Evolutionary conservation across 1,284 basidiomycete species (phyloP), one percentile per base, ranked within the genome.

Genomic region (Pascua guehoae): DNA sequence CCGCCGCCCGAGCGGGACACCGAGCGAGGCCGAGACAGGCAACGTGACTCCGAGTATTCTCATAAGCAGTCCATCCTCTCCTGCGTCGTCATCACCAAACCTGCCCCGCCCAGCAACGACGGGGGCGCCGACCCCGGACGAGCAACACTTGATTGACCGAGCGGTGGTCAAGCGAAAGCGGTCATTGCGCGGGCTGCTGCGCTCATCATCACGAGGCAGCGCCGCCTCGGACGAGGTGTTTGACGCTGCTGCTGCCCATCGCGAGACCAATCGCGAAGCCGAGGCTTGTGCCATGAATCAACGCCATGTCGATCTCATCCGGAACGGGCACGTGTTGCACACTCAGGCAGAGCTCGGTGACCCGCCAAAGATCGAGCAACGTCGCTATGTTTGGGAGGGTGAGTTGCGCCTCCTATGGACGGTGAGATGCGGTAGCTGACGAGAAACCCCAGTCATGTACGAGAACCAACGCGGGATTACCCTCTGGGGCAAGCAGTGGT

Each of bases 361-460:
- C 10, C 15, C 39, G 12, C 15, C 47, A 12, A 32, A 42, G 11
- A 47, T 41, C 1, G 41, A 44, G 24, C 52, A 50, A 15, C 41
- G 46, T 1, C 42, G 32, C 7, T 90, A 91, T 47, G 72, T 74
- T 64, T 93, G 90, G 90, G 83, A 82, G 65, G 75, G 88, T 89
- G 69, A 67, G 86, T 80, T 7, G 7, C 24, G 24, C 24, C 24
- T 32, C 24, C 24, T 7, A 7, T 32, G 7, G 8, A 18, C 15
- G 24, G 24, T 32, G 24, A 39, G n/a, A 47, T 12, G 17, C 44
- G 12, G 37, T 17, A 14, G n/a, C n/a, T 32, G 24, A 32, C 24
- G 24, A 32, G 7, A 32, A 32, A 54, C 52, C 14, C 15, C 57
- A 78, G 76, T 76, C 15, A 62, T 77, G 45, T 78, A 75, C 50